Evolutionary conservation across 441 rosid genomes (phyloP), one percentile per base, ranked within the genome.

Genomic region (Adansonia rubrostipa): DNA sequence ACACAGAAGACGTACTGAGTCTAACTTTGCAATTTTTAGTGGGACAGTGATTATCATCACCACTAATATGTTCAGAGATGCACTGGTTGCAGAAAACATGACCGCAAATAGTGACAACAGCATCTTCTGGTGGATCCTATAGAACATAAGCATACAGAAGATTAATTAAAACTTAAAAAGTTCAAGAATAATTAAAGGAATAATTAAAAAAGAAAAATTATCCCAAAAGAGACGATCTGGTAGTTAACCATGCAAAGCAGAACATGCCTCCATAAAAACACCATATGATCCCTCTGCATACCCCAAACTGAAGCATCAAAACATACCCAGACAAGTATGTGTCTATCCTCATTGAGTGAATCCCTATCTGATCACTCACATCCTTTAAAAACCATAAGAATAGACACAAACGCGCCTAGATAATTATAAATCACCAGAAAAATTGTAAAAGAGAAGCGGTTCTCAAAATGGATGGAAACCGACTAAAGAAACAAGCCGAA

Each of bases 81-180:
- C 98, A 95, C 63, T 93, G 97, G 71, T 87, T 93, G 87, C 98
- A 95, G 86, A 93, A 95, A 77, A 95, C 94, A 86, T 95, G 97
- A 76, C 94, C 89, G 79, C 97, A 93, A 58, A 81, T 79, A 14
- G 97, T 84, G 79, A 91, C 93, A 80, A 92, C 94, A 78, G 97
- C 97, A 86, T 92, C 98, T 85, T 95, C 98, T 36, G 98, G 98
- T 45, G 98, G 87, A 86, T 93, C 98, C 98, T 95, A 81, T 53
- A 77, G 78, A 76, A 11, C 42, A 76, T 42, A 68, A 76, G 63
- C 77, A 76, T 9, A 54, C 47, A 56, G 53, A 76, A 40, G 40
- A 51, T n/a, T 51, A 36, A 15, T n/a, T 51, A 36, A 15, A 54
- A n/a, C 22, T 33, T 64, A 17, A 14, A 24, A 14, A 50, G 44